Evolutionary conservation across 1,284 basidiomycete genomes (phyloP), one percentile per base, ranked within the genome.

Genomic region (Apiotrichum montevideense): DNA sequence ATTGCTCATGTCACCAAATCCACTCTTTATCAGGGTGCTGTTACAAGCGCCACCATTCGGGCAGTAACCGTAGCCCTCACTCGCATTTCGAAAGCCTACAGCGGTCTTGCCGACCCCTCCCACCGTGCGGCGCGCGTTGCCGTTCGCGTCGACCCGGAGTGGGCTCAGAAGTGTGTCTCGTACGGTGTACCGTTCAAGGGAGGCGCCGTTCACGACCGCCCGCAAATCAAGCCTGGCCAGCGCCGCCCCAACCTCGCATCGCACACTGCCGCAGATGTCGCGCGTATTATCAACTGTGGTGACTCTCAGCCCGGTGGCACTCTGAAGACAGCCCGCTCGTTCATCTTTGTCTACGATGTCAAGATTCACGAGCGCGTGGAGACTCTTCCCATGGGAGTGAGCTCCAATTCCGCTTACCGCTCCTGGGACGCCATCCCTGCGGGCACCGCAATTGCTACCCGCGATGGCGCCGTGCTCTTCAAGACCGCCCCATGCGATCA

Each of bases 301-400:
- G 78, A 80, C 60, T 77, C 75, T 44, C 79, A 80, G 58, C 78
- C 79, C 1, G 79, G 79, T 3, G 73, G 78, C 8, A 75, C 77
- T 43, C 63, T 77, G 14, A 61, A 66, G 39, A 66, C 76, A 32
- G 55, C 66, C 15, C 70, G 67, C 47, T 66, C 69, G 5, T 68
- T 65, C 34, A 52, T 77, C 14, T 79, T 79, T 61, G 66, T 74
- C 6, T 80, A 80, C 62, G 78, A 76, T 40, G 77, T 74, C 1
- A 72, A 73, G 52, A 59, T 77, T 13, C 75, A 79, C 54, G 49
- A 61, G 8, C 56, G 59, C n/a, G 46, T 55, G 0, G 35, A 60
- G 14, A 56, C 58, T 15, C 51, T 72, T 29, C 73, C 73, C 1
- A 33, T 52, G 0, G 39, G 58, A 4, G 56, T 69, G 33, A 57